These are phyloP conservation scores for Quercus suber DNA, from an alignment of 306 rosid genomes.

Conservation along the genomic window DNA sequence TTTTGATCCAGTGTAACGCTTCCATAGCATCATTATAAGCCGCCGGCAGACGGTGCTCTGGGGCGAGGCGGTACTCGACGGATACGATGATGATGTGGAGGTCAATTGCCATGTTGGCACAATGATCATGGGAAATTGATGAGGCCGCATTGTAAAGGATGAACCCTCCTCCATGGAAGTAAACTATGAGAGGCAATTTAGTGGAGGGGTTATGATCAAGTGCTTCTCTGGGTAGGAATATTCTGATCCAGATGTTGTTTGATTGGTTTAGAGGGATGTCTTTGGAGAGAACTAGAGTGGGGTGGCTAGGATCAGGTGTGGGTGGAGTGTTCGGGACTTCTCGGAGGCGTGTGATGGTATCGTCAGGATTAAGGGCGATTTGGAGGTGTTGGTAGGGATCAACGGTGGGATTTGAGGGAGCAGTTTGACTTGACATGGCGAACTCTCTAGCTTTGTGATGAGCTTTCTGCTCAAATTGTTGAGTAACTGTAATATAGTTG, in stretches of 20 bases:
- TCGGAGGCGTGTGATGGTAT: slow-evolving; percentile 32
- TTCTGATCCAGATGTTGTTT: slow-evolving; percentile 33
- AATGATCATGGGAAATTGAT: slow-evolving; percentile 26
- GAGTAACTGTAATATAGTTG: no score
- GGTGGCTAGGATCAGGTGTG: slow-evolving; percentile 28
- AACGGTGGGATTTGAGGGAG: neutral
- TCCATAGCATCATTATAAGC: slow-evolving; percentile 51
- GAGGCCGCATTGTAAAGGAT: slow-evolving; percentile 16
- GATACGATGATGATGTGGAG: slow-evolving; percentile 31
- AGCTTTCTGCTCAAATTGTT: no score
- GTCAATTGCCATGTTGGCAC: slow-evolving; percentile 14
- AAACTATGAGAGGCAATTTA: slow-evolving; percentile 41
- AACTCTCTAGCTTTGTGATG: no score
- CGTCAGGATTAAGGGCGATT: slow-evolving; percentile 33
- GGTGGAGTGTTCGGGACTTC: slow-evolving; percentile 27
- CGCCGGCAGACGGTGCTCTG: slow-evolving; percentile 48
- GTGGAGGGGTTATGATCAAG: slow-evolving; percentile 5
- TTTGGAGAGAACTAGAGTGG: slow-evolving; percentile 35
- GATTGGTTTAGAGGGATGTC: slow-evolving; percentile 39
- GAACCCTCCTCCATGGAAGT: slow-evolving; percentile 54
- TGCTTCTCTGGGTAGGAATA: slow-evolving; percentile 37
- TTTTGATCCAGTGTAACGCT: slow-evolving; percentile 37
- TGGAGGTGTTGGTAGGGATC: slow-evolving; percentile 41
- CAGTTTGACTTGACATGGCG: neutral
- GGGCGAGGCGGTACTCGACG: slow-evolving; percentile 50